phyloP scores from a whole-genome alignment of 2,329 filamentous ascomycete species.

The Alternaria dauci region DNA sequence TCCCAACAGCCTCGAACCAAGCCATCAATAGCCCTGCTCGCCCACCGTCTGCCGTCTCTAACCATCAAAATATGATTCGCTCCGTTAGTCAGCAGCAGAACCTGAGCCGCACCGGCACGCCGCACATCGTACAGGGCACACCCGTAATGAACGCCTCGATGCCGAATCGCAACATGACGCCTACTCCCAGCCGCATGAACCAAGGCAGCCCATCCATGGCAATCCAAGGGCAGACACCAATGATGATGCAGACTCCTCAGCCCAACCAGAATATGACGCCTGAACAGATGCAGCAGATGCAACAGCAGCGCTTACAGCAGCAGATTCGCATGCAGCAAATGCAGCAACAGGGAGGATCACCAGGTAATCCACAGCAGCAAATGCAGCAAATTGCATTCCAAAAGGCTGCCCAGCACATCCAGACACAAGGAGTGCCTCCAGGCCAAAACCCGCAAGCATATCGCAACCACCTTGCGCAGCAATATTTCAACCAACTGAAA shows the following conservation, averaged over 20 bases:
- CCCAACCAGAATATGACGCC: conserved; percentile 46
- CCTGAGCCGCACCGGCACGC: conserved; percentile 50
- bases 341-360: conserved; percentile 30
- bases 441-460: conserved; percentile 39
- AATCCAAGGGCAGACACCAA: conserved; percentile 47
- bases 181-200: conserved; percentile 49
- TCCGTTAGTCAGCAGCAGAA: conserved; percentile 51
- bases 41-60: conserved; percentile 50
- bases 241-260: conserved; percentile 50
- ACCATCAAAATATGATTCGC: conserved; percentile 51
- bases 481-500: conserved; percentile 34
- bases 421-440: conserved; percentile 43
- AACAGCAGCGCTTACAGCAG: conserved; percentile 39
- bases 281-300: conserved; percentile 45
- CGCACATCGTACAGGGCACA: conserved; percentile 50
- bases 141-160: conserved; percentile 50
- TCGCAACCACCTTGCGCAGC: conserved; percentile 36
- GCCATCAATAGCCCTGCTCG: conserved; percentile 50
- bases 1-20: conserved; percentile 48
- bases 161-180: conserved; percentile 51
- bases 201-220: conserved; percentile 47
- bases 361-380: conserved; percentile 37
- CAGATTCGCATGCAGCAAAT: conserved; percentile 45
- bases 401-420: conserved; percentile 44
- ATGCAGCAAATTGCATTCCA: conserved; percentile 44